Conservation (phyloP, 2,329 filamentous ascomycete species). For the Chrysosporium keratinophilum region DNA sequence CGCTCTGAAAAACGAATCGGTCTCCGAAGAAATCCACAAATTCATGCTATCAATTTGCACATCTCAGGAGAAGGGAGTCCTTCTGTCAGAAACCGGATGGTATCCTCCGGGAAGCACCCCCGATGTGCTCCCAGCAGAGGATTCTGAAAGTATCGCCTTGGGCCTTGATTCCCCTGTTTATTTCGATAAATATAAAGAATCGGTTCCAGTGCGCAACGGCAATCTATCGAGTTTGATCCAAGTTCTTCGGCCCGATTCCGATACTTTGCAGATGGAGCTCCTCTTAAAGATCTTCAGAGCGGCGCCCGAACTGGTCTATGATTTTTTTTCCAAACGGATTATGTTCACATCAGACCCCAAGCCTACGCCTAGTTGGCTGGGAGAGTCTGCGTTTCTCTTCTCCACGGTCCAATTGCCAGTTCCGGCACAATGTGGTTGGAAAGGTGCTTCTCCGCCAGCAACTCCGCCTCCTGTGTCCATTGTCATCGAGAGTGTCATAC, state of each 20-base stretch:
- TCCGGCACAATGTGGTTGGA: constrained; percentile 60
- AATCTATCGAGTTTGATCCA: constrained; percentile 69
- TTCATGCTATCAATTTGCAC: constrained; percentile 70
- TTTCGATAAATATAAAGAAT: constrained; percentile 55
- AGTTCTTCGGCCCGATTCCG: constrained; percentile 72
- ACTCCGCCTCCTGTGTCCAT: constrained; percentile 65
- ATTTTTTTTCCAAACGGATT: constrained; percentile 73
- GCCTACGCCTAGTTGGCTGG: constrained; percentile 85
- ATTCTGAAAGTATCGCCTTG: constrained; percentile 43
- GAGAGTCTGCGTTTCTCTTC: constrained; percentile 81
- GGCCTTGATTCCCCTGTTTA: constrained; percentile 61
- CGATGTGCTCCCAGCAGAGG: constrained; percentile 42
- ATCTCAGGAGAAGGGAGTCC: constrained; percentile 58
- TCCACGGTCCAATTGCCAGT: constrained; percentile 65
- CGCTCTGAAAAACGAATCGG: constrained; percentile 31
- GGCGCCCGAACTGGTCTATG: constrained; percentile 75
- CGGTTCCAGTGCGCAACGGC: constrained; percentile 66
- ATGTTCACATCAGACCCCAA: constrained; percentile 85
- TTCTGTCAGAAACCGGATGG: constrained; percentile 69
- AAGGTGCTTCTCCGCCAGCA: constrained; percentile 49
- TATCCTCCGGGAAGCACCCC: constrained; percentile 64
- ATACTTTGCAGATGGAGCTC: constrained; percentile 68
- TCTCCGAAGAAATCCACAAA: constrained; percentile 61
- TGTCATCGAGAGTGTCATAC: constrained; percentile 76
- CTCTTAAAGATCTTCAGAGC: constrained; percentile 67